phyloP scores from a whole-genome alignment of 192 early-diverging fungal genomes.

The Backusella circina region DNA sequence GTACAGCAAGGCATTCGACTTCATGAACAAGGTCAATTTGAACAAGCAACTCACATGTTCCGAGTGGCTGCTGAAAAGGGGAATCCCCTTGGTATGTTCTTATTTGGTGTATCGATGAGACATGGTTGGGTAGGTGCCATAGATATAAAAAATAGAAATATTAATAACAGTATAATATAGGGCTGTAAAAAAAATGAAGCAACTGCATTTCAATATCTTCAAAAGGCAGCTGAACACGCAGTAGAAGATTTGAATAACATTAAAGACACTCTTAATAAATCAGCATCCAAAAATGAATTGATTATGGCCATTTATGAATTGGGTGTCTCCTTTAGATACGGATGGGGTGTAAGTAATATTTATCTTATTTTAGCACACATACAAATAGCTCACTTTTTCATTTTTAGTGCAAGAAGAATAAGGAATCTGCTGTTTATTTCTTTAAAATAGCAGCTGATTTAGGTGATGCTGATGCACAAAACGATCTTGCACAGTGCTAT shows the following conservation, averaged over 20 bases:
- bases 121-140: conserved; percentile 64
- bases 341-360: conserved; percentile 62
- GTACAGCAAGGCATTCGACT: conserved; percentile 64
- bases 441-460: conserved; percentile 80
- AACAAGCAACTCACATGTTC: conserved; percentile 70
- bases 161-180: conserved; percentile 39
- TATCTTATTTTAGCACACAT: neutral
- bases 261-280: conserved; percentile 41
- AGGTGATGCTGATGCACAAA: conserved; percentile 74
- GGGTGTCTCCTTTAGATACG: conserved; percentile 72
- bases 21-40: conserved; percentile 70
- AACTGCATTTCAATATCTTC: conserved; percentile 65
- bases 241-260: conserved; percentile 55
- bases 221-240: conserved; percentile 68
- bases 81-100: conserved; percentile 68
- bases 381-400: neutral
- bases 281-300: conserved; percentile 63
- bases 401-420: conserved; percentile 52
- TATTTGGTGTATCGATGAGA: conserved; percentile 73
- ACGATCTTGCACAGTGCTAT: conserved; percentile 70
- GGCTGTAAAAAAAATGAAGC: conserved; percentile 68
- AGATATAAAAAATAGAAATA: too few species aligned
- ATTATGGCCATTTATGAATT: conserved; percentile 80
- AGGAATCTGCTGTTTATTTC: conserved; percentile 69
- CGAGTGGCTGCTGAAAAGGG: conserved; percentile 61